Conservation (phyloP, 2,329 filamentous ascomycete genomes). For the Botrytis fragariae region DNA sequence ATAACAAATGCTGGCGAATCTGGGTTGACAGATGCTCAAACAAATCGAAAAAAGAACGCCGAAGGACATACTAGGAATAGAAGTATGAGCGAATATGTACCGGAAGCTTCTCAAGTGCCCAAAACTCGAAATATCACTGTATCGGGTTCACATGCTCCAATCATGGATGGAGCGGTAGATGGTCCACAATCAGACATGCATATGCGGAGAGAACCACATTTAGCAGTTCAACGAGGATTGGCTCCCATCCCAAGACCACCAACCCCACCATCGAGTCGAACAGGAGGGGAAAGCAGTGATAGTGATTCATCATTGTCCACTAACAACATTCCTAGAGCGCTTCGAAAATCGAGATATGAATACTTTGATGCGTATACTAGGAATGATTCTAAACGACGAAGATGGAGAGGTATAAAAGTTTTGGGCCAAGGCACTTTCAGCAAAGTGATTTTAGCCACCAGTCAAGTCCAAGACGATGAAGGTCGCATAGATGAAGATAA, state of each 20-base stretch:
- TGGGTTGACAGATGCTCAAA: conserved; percentile 25
- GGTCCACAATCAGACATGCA: conserved; percentile 41
- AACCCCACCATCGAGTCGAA: conserved; percentile 81
- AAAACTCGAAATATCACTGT: conserved; percentile 71
- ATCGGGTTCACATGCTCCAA: conserved; percentile 56
- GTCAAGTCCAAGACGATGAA: conserved; percentile 58
- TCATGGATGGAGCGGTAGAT: conserved; percentile 48
- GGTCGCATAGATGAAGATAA: conserved; percentile 41
- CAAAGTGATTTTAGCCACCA: conserved; percentile 86
- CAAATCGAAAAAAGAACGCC: conserved; percentile 32
- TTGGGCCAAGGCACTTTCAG: conserved; percentile 95
- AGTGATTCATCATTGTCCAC: conserved; percentile 49
- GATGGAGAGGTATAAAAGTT: conserved; percentile 76
- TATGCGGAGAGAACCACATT: conserved; percentile 74
- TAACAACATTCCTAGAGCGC: conserved; percentile 38
- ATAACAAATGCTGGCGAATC: conserved; percentile 29
- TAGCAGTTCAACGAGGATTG: conserved; percentile 76
- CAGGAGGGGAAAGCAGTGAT: conserved; percentile 49
- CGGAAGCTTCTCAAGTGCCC: conserved; percentile 65
- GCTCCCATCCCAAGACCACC: conserved; percentile 62
- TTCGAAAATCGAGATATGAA: conserved; percentile 49
- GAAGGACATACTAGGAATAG: conserved; percentile 65
- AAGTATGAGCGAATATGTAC: conserved; percentile 85
- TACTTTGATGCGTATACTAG: conserved; percentile 69
- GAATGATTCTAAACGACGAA: conserved; percentile 65